Base-by-base conservation (phyloP, 2,329 filamentous ascomycete species). In the Aspergillus tamarii region DNA sequence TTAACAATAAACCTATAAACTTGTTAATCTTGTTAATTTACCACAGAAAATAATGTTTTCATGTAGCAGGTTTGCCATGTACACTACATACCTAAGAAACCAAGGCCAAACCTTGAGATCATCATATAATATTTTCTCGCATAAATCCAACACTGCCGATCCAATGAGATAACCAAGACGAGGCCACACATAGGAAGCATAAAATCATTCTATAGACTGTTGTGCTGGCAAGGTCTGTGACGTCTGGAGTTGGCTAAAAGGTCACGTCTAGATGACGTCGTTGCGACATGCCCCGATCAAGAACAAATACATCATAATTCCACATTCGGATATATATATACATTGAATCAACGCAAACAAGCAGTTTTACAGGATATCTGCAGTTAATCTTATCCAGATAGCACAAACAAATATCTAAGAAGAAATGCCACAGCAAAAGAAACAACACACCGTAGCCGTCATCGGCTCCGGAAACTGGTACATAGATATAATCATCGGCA, bases 381-480 rank as follows among this genome's bases (percentile, higher is more conserved):
- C 34, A 36, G 16, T 36, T 14, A 7, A 16, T 36, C 4, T 34
- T 4, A 5, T 4, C 16, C 28, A 2, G 23, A 53, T 12, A 53
- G 14, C 16, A 32, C 3, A 32, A 21, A 53, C 2, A 34, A 34
- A 10, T 28, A n/a, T n/a, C 19, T 36, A 16, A 36, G 5, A 36
- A 53, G 8, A 54, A 21, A 36, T 36, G 14, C n/a, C 50, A 12
- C 43, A 50, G 14, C 34, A 36, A n/a, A 32, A 55, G 45, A 67
- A 65, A 50, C 66, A 32, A 53, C 50, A 67, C 54, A 62, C 52
- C 21, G 64, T 67, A 74, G 93, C 93, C 70, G 87, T 97, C 52
- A 87, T 98, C 72, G 94, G 94, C 70, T 97, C 94, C 56, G 94
- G 94, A 72, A 97, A 97, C 80, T 98, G 94, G 92, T 93, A 82